Evolutionary conservation across 2,329 filamentous ascomycete species (phyloP), one percentile per base, ranked within the genome.

Genomic region (Botrytis cinerea): DNA sequence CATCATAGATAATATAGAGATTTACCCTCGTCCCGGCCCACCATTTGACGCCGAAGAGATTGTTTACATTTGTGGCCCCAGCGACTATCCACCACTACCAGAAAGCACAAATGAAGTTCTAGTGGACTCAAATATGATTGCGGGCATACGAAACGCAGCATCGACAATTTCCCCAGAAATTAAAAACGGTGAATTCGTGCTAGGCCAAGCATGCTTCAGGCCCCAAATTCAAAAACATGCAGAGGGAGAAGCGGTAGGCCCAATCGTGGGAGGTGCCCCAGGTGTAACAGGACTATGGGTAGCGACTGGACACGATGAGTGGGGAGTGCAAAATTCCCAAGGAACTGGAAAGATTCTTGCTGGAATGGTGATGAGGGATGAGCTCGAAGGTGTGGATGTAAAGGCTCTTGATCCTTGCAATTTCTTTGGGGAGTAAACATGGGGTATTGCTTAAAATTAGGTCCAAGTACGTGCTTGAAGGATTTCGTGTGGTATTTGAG

Each of bases 191-290:
- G 25, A 63, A 40, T 63, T 63, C n/a, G 12, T 64, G 14, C 59
- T 63, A 45, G 54, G 43, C 4, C 32, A 71, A 71, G 69, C 69
- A 62, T 71, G 69, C 57, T 63, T 38, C 32, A 48, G 45, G 45
- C 69, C 69, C 25, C 59, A 71, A 14, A 63, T 71, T 48, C 45
- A 25, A 60, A 60, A 71, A 48, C 69, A 71, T 63, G 59, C 45
- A n/a, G 59, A 64, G 22, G 57, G 28, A 22, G 69, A 71, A 64
- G 45, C 28, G 5, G 59, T 64, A n/a, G 59, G 69, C 25, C 59
- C 59, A n/a, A 64, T 71, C 22, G 59, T 63, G 25, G 69, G 69
- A 3, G 45, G 25, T 4, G n/a, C 63, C 16, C 40, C 59, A 40
- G 45, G 46, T 71, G 35, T 63, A 45, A 63, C 25, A 18, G 69